A percentile compares a stretch with the other conserved stretches of the same genome.
Conservation (phyloP, 345 rosid genomes). For the Cardamine occulta region DNA sequence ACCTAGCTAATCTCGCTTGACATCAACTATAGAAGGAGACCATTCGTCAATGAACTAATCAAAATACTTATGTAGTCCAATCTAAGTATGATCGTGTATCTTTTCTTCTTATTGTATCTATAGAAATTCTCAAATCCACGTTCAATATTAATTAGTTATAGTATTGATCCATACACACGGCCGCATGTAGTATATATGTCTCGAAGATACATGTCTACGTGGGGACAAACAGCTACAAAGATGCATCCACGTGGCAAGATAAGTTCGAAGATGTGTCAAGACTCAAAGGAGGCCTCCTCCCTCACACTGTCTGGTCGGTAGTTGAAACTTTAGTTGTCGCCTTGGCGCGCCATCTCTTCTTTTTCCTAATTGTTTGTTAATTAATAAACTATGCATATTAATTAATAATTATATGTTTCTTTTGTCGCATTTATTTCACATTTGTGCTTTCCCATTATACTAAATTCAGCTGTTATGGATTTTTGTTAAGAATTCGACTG, state of each 20-base stretch:
- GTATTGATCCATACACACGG: neutral
- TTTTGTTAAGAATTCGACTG: neutral
- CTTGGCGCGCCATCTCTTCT: constrained; percentile 15
- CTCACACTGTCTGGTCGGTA: constrained; percentile 42
- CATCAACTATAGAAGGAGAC: neutral
- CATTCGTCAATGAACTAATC: neutral
- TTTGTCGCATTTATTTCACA: neutral
- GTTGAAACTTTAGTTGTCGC: constrained; percentile 45
- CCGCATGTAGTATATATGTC: neutral
- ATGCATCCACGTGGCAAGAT: constrained; percentile 33
- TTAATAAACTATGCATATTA: neutral
- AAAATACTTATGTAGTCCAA: neutral
- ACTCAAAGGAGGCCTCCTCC: constrained; percentile 14
- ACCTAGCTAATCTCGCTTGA: neutral
- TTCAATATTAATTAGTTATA: neutral
- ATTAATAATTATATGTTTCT: neutral
- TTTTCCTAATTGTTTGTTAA: neutral
- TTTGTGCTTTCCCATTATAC: neutral
- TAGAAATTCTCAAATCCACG: neutral
- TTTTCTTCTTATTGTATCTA: neutral
- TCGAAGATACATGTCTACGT: constrained; percentile 41
- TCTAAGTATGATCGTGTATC: neutral
- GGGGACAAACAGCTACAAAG: constrained; percentile 33
- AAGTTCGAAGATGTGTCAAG: constrained; percentile 33
- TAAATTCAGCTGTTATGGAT: neutral